Evolutionary conservation across 2,329 filamentous ascomycete species (phyloP), one percentile per base, ranked within the genome.

Genomic region (Fusarium agapanthi): DNA sequence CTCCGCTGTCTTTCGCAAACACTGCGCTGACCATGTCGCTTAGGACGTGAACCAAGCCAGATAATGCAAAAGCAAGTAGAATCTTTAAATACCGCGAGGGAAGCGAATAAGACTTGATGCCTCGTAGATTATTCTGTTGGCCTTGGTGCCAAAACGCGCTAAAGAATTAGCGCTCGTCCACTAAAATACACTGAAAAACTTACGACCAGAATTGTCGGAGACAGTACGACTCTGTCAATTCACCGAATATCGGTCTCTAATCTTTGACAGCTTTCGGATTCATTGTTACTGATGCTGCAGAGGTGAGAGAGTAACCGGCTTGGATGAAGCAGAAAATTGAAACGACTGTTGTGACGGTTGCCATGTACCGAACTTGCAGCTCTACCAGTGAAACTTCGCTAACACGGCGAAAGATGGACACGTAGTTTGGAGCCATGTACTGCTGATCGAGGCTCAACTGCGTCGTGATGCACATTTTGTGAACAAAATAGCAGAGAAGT

Each of bases 131-230:
- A 3, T 74, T 74, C 32, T 74, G 71, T 6, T 74, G 44, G 3
- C 72, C 72, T 45, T 75, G 72, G 10, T 75, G 72, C 72, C 72
- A 74, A 53, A 75, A 74, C 7, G 69, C 74, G 3, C 72, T 75
- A 2, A 1, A 35, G 11, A 11, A 14, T 69, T 53, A 69, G 64
- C 35, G 26, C 4, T 30, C 8, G 2, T n/a, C 20, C 40, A 24
- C 16, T 40, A 22, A 18, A 12, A 28, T 6, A 2, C 18, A 2
- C 24, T 28, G 11, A 7, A 22, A 35, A 45, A 72, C 72, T 72
- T 40, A 74, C 71, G 72, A 72, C 72, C 72, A 75, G 44, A 75
- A 75, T 5, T 30, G 41, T 32, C 72, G 71, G 22, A 75, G 60
- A 32, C 58, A 72, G 22, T 70, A 72, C 12, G 71, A 72, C 6